phyloP scores from a whole-genome alignment of 805 yeast genomes.

The Wickerhamiella kurtzmanii region DNA sequence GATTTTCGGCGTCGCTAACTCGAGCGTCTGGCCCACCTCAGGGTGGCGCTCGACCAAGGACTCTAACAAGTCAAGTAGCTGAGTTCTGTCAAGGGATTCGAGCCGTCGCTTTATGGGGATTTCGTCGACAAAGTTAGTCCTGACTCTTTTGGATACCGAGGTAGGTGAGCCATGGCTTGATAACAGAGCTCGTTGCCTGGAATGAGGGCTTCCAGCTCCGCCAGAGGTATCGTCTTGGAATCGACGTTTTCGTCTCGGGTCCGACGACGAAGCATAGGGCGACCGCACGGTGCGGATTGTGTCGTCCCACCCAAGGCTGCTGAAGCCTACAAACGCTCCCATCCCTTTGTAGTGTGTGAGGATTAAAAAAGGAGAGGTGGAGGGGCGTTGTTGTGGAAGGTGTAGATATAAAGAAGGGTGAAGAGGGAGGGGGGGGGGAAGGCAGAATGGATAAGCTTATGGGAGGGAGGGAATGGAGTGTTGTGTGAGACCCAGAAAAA shows the following conservation, averaged over 20 bases:
- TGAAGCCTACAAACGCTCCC: neutral
- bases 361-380: neutral
- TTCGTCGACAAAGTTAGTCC: slow-evolving; percentile 25
- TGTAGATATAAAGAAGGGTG: neutral
- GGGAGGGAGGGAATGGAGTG: neutral
- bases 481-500: too few relatives aligned
- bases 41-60: slow-evolving; percentile 48
- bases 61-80: slow-evolving; percentile 40
- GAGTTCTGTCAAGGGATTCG: slow-evolving; percentile 49
- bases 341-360: slow-evolving; percentile 3
- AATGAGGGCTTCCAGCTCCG: too few relatives aligned
- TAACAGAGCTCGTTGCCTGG: too few relatives aligned
- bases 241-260: slow-evolving; percentile 19
- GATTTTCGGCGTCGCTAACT: slow-evolving; percentile 42
- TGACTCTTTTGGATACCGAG: slow-evolving; percentile 2
- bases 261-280: slow-evolving; percentile 8
- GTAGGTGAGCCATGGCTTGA: slow-evolving; percentile 7
- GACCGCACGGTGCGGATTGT: slow-evolving; percentile 16
- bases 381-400: too few relatives aligned
- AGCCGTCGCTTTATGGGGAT: slow-evolving; percentile 46
- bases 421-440: neutral
- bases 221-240: slow-evolving; percentile 12
- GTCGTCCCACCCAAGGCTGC: slow-evolving; percentile 20
- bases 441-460: too few relatives aligned
- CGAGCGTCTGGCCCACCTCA: slow-evolving; percentile 40